These are phyloP conservation scores for Epichloe aotearoae DNA, from an alignment of 2,329 filamentous ascomycete species.

Conservation along the genomic window DNA sequence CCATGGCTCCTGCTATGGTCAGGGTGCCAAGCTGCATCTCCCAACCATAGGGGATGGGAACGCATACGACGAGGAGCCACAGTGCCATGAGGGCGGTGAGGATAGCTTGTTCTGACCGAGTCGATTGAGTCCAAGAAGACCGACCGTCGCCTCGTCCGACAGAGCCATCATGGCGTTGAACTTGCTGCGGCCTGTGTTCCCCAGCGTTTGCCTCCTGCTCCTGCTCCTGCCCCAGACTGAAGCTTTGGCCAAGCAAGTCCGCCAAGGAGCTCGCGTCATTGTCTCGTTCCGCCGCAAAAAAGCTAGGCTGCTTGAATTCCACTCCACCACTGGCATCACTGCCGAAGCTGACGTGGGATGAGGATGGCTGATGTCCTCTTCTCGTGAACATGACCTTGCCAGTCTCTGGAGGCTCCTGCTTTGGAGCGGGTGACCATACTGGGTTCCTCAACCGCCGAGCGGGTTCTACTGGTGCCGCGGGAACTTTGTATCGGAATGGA, in stretches of 20 bases:
- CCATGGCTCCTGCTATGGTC: slow-evolving; percentile 16
- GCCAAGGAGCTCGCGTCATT: slow-evolving; percentile 28
- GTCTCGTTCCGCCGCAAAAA: slow-evolving; percentile 39
- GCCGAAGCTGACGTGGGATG: slow-evolving; percentile 4
- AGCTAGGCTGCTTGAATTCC: slow-evolving; percentile 45
- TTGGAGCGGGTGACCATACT: slow-evolving; percentile 39
- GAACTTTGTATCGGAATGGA: slow-evolving; percentile 59
- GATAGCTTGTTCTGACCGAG: slow-evolving; percentile 9
- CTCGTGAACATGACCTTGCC: slow-evolving; percentile 37
- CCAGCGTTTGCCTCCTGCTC: background rate
- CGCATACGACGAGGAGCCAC: slow-evolving; percentile 14
- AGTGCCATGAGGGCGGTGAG: slow-evolving; percentile 11
- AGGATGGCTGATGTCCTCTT: slow-evolving; percentile 7
- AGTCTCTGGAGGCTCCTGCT: slow-evolving; percentile 28
- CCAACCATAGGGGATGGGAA: slow-evolving; percentile 13
- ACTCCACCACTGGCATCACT: slow-evolving; percentile 13
- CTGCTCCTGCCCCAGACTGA: slow-evolving; percentile 24
- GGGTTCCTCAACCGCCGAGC: slow-evolving; percentile 50
- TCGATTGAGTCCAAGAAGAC: background rate
- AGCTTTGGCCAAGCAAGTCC: slow-evolving; percentile 30
- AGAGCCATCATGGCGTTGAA: background rate
- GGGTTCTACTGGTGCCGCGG: slow-evolving; percentile 53
- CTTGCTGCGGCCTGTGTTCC: background rate
- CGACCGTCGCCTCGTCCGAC: background rate
- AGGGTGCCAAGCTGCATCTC: slow-evolving; percentile 17